Conservation (phyloP, 768 basidiomycete species). For the Dictyophora rubrovolvata region DNA sequence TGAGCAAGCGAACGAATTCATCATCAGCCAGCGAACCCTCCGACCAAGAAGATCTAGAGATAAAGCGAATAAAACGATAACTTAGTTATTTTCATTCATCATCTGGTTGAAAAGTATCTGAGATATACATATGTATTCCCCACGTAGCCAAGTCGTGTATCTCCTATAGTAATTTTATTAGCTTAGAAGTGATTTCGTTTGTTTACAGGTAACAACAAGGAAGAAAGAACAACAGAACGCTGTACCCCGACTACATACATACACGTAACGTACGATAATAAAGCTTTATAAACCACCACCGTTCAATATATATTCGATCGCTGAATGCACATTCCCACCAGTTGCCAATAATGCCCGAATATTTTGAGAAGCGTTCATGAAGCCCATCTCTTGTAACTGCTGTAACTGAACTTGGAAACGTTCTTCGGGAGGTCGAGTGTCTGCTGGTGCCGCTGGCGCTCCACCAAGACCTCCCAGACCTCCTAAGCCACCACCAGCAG, state of each 20-base stretch:
- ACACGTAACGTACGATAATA: background rate
- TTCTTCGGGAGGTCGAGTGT: slow-evolving; percentile 78
- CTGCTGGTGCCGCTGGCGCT: slow-evolving; percentile 41
- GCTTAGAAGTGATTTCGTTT: background rate
- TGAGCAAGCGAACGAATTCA: too few relatives aligned
- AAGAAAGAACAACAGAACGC: background rate
- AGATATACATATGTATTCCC: too few relatives aligned
- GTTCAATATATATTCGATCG: slow-evolving; percentile 84
- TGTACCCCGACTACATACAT: background rate
- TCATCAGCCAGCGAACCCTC: background rate
- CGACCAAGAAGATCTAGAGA: background rate
- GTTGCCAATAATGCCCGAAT: slow-evolving; percentile 83
- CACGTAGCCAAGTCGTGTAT: background rate
- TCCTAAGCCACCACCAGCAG: slow-evolving; percentile 16
- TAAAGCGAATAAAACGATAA: background rate
- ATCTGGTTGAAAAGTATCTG: background rate
- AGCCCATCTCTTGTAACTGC: slow-evolving; percentile 95
- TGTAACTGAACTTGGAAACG: slow-evolving; percentile 82
- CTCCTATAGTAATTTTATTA: background rate
- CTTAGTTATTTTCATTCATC: background rate
- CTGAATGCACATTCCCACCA: slow-evolving; percentile 85
- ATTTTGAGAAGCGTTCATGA: slow-evolving; percentile 83
- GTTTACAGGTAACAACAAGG: background rate
- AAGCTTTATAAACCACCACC: slow-evolving; percentile 58
- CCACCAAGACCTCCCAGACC: slow-evolving; percentile 21